phyloP scores from a whole-genome alignment of 331 rosid genomes.

The Malus hybrid region DNA sequence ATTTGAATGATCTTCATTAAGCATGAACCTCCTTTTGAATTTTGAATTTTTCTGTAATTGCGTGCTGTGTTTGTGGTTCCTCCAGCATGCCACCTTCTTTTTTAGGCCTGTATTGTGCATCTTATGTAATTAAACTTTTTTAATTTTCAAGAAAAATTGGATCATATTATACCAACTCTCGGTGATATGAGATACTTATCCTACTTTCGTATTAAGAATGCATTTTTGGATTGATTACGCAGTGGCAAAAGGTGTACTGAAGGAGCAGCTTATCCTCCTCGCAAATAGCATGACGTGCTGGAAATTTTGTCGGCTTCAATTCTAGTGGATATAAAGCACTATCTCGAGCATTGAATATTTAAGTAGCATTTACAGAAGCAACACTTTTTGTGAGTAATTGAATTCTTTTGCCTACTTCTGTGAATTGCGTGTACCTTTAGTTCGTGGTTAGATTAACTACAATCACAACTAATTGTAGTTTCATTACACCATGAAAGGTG shows the following conservation, averaged over 20 bases:
- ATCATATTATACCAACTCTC: background rate
- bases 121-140: background rate
- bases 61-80: background rate
- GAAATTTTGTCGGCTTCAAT: conserved; percentile 82
- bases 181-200: background rate
- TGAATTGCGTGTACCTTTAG: background rate
- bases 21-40: background rate
- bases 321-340: conserved; percentile 78
- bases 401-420: background rate
- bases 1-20: background rate
- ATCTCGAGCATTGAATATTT: conserved; percentile 55
- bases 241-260: conserved; percentile 93
- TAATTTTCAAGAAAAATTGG: background rate
- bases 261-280: conserved; percentile 83
- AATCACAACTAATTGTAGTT: background rate
- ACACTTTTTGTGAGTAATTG: conserved; percentile 65
- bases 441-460: background rate
- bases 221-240: conserved; percentile 6
- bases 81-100: background rate
- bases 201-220: background rate
- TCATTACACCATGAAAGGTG: conserved; percentile 61
- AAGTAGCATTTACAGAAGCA: conserved; percentile 95
- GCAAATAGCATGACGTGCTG: conserved; percentile 95
- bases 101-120: background rate
- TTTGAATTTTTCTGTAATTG: background rate